phyloP scores from a whole-genome alignment of 2,329 filamentous ascomycete species.

The Penicillium brasilianum region DNA sequence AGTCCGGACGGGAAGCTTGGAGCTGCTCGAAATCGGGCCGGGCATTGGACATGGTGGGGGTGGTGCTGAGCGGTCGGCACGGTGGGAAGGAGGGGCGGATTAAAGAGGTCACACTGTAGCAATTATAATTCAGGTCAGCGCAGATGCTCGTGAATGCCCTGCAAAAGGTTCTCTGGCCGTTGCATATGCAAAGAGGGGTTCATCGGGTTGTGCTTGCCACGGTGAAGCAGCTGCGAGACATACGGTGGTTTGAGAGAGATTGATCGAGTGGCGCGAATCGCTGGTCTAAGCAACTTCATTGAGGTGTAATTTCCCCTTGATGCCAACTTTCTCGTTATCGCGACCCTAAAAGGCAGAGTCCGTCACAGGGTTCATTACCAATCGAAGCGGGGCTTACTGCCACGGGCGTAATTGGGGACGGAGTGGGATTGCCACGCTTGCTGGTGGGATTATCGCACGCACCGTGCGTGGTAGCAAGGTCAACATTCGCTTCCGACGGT shows the following conservation, averaged over 20 bases:
- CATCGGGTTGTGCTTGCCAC: background rate
- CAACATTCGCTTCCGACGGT: background rate
- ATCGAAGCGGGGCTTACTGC: slow-evolving; percentile 11
- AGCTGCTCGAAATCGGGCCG: slow-evolving; percentile 43
- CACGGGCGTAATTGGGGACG: background rate
- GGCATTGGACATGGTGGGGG: slow-evolving; percentile 33
- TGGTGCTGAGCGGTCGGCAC: slow-evolving; percentile 26
- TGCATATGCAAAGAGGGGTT: background rate
- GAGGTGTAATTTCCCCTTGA: background rate
- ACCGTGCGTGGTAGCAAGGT: background rate
- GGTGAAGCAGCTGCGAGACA: slow-evolving; percentile 9
- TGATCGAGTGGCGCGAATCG: background rate
- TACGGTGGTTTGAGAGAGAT: slow-evolving; percentile 10
- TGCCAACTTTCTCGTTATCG: slow-evolving; percentile 7
- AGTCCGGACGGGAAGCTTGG: slow-evolving; percentile 51
- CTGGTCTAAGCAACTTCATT: slow-evolving; percentile 15
- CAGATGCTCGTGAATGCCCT: slow-evolving; percentile 5
- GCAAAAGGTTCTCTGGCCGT: background rate
- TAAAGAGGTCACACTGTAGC: background rate
- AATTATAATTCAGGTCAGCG: slow-evolving; percentile 13
- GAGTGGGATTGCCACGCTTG: slow-evolving; percentile 1
- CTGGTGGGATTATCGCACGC: background rate
- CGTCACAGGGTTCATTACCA: background rate
- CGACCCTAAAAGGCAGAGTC: background rate
- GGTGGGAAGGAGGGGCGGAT: background rate